Evolutionary conservation across 1,139 yeast genomes (phyloP), one percentile per base, ranked within the genome.

Genomic region (Sugiyamaella sp.): DNA sequence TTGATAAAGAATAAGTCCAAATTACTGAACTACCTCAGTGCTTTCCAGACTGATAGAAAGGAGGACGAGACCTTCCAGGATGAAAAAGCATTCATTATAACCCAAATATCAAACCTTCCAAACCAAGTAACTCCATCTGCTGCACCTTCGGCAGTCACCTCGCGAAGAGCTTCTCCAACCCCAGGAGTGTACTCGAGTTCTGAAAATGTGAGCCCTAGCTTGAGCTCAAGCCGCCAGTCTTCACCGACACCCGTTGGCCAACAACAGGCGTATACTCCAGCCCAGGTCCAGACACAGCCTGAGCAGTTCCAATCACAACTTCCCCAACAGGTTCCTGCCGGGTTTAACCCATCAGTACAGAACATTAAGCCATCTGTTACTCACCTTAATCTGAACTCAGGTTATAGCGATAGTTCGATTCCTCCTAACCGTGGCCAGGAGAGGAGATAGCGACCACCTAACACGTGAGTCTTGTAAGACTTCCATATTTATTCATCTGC

Each of bases 1-100:
- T 74, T 93, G 61, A 81, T 84, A 43, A 90, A 90, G 66, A 93
- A 93, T 69, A 84, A 89, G 66, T 85, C 80, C 49, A 88, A 88
- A 66, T 79, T 93, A 58, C 71, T 91, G 44, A 77, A 78, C 37
- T 89, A 89, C 68, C 79, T 93, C 58, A 61, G 61, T 46, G 79
- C 77, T 29, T 89, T 90, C 67, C 86, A 84, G 58, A 80, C 80
- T 42, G 80, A 72, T 54, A 63, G 81, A 57, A 76, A 79, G 62
- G 85, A 83, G 52, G 96, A 89, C 66, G 76, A 82, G 9, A 78
- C 79, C 40, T 84, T 89, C 65, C 75, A 80, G 43, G 95, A 87
- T 55, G 99, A 93, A 68, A 83, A 87, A 66, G 87, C 84, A 56
- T 93, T 86, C 68, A 84, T 93, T 39, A 76, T 89, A 51, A 82